A percentile compares a stretch with the other conserved stretches of the same genome.
phyloP scores from a whole-genome alignment of 2,329 filamentous ascomycete species.

The Epichloe festucae region DNA sequence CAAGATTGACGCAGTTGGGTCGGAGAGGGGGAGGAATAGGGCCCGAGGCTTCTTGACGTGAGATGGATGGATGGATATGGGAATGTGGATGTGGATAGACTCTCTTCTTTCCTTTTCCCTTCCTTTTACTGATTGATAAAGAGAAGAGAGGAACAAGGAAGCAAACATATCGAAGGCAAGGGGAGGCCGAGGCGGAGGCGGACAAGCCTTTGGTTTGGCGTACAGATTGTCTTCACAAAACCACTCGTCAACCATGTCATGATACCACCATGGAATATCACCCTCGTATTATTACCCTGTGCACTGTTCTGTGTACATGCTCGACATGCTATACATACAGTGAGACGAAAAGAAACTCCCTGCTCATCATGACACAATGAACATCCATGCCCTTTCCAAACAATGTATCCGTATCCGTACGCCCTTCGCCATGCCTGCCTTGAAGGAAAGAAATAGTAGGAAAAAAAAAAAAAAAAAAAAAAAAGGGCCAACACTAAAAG shows the following conservation, averaged over 20 bases:
- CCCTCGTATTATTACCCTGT: neutral
- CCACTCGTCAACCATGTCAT: too few relatives aligned
- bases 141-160: too few relatives aligned
- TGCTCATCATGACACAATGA: neutral
- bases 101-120: too few relatives aligned
- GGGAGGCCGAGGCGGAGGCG: too few relatives aligned
- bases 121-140: neutral
- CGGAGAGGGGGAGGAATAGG: conserved; percentile 53
- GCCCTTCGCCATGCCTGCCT: conserved; percentile 7
- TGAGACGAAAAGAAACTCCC: neutral
- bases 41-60: conserved; percentile 46
- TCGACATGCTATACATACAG: neutral
- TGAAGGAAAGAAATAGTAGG: neutral
- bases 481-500: neutral
- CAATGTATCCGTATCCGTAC: neutral
- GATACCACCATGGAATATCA: too few relatives aligned
- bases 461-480: neutral
- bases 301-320: neutral
- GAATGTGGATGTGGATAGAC: neutral
- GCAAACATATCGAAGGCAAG: too few relatives aligned
- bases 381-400: neutral
- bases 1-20: conserved; percentile 59
- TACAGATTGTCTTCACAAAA: too few relatives aligned
- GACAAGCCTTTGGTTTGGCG: too few relatives aligned
- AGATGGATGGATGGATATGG: neutral